Conservation (phyloP, 2,329 filamentous ascomycete species). For the Metarhizium anisopliae region DNA sequence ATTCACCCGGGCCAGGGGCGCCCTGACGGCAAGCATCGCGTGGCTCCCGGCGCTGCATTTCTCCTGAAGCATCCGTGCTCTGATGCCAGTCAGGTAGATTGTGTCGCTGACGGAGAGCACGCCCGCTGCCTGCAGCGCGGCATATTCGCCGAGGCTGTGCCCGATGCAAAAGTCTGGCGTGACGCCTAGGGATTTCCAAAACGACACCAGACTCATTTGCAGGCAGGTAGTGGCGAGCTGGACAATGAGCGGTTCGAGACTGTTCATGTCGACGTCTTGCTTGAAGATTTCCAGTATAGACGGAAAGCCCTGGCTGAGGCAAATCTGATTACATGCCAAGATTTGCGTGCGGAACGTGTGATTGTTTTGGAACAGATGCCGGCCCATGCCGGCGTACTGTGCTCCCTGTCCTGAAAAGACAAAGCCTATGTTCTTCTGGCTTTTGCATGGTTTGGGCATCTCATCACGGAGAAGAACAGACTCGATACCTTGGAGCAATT, state of each 20-base stretch:
- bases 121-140: conserved; percentile 55
- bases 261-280: conserved; percentile 21
- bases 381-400: too few relatives aligned
- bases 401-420: too few relatives aligned
- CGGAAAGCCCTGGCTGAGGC: too few relatives aligned
- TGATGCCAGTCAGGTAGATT: conserved; percentile 61
- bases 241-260: conserved; percentile 22
- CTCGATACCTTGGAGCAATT: conserved; percentile 44
- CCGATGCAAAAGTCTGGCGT: conserved; percentile 46
- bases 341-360: too few relatives aligned
- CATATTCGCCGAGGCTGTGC: conserved; percentile 36
- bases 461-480: conserved; percentile 34
- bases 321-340: too few relatives aligned
- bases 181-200: conserved; percentile 45
- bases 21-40: too few relatives aligned
- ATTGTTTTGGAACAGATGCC: too few relatives aligned
- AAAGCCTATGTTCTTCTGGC: too few relatives aligned
- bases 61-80: conserved; percentile 57
- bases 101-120: conserved; percentile 64
- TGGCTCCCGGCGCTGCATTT: conserved; percentile 40
- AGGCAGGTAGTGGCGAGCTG: conserved; percentile 45
- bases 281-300: conserved; percentile 17
- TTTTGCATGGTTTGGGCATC: too few relatives aligned
- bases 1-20: too few relatives aligned
- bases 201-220: conserved; percentile 46